These are phyloP conservation scores for Suhomyces xylopsoci DNA, from an alignment of 805 yeast species.

Conservation along the genomic window DNA sequence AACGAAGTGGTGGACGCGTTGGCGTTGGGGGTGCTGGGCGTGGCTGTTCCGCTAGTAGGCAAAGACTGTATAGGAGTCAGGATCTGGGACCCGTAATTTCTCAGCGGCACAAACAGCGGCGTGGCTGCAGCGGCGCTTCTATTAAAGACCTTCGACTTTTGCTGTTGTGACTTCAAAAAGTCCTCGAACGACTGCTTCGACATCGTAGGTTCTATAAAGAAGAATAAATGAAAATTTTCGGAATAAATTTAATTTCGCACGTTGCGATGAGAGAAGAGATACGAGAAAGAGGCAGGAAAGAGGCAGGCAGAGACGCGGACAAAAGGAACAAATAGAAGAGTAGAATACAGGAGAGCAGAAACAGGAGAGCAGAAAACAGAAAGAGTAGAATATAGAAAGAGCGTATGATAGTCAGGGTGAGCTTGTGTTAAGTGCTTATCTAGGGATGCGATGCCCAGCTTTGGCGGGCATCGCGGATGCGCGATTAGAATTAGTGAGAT, in stretches of 20 bases:
- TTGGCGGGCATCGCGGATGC: too few relatives aligned
- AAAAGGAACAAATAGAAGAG: too few relatives aligned
- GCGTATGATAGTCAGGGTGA: too few relatives aligned
- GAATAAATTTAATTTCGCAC: neutral
- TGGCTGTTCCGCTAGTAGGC: slow-evolving; percentile 35
- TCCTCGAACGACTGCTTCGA: slow-evolving; percentile 45
- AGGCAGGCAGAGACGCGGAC: too few relatives aligned
- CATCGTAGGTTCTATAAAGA: slow-evolving; percentile 1
- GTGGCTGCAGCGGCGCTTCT: neutral
- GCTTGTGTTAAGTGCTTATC: too few relatives aligned
- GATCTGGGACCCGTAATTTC: slow-evolving; percentile 5
- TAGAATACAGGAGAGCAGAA: too few relatives aligned
- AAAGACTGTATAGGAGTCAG: slow-evolving; percentile 26
- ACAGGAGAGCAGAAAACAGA: too few relatives aligned
- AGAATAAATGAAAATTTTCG: neutral
- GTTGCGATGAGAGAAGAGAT: neutral
- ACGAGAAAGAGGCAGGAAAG: too few relatives aligned
- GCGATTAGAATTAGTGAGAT: neutral
- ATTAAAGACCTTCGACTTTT: slow-evolving; percentile 28
- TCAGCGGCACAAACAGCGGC: neutral
- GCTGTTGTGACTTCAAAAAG: slow-evolving; percentile 38
- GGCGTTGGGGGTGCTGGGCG: slow-evolving; percentile 32
- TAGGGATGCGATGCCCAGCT: neutral
- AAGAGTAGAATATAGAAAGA: too few relatives aligned
- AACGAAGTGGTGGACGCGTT: slow-evolving; percentile 66